Conservation (phyloP, 352 stramenopile genomes). For the Aphanomyces astaci region DNA sequence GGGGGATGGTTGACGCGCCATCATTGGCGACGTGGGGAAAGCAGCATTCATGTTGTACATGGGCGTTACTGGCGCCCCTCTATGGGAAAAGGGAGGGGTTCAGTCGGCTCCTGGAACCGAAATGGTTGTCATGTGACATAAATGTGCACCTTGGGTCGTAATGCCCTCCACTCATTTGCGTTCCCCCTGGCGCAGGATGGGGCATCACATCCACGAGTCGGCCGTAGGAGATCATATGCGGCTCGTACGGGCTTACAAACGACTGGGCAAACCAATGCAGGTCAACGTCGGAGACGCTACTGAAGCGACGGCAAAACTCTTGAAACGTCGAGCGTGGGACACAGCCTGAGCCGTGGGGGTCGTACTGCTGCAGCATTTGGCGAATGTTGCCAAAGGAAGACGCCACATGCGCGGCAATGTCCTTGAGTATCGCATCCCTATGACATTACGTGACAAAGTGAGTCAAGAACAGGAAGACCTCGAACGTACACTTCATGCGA, state of each 20-base stretch:
- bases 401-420: slow-evolving; percentile 29
- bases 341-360: slow-evolving; percentile 35
- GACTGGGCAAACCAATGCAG: slow-evolving; percentile 24
- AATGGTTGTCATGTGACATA: too few species aligned
- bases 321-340: slow-evolving; percentile 36
- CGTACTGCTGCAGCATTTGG: slow-evolving; percentile 40
- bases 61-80: background rate
- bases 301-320: slow-evolving; percentile 23
- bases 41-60: background rate
- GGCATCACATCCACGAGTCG: slow-evolving; percentile 46
- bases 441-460: background rate
- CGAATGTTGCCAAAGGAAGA: slow-evolving; percentile 29
- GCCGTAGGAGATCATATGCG: slow-evolving; percentile 42
- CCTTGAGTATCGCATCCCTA: slow-evolving; percentile 41
- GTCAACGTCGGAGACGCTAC: background rate
- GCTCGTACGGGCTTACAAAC: slow-evolving; percentile 42
- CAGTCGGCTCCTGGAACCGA: too few species aligned
- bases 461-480: background rate
- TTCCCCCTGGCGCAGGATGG: background rate
- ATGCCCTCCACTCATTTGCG: background rate
- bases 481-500: slow-evolving; percentile 40
- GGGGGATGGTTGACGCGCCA: background rate
- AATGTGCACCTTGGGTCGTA: background rate
- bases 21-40: slow-evolving; percentile 8
- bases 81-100: too few species aligned